Evolutionary conservation across 345 rosid genomes (phyloP), one percentile per base, ranked within the genome.

Genomic region (Hibiscus mutabilis): DNA sequence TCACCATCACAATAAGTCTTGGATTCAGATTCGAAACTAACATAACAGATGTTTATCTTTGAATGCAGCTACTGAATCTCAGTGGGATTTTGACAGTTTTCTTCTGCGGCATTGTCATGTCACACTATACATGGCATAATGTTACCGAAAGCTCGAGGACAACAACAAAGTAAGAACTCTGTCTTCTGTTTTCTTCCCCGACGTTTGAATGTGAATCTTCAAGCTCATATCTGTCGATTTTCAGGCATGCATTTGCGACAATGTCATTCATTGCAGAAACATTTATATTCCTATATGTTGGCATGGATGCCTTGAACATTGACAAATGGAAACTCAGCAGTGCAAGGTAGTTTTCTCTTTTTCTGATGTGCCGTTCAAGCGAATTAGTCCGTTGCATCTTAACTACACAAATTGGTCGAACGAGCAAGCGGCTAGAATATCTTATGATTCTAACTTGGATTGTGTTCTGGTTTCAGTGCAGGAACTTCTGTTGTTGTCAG

Each of bases 61-160:
- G 42, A 37, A 37, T 37, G 85, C 91, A 89, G 93, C 86, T 86
- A 51, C 19, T 84, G 73, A 80, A 51, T 73, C 89, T 89, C 60
- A 89, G 93, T 64, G 94, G 94, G 22, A 86, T 86, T 73, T 77
- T 89, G 76, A 86, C 94, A 40, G 70, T 89, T 68, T 89, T 89
- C 84, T 87, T 87, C 80, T 82, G 88, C 37, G 93, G 93, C 58
- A 84, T 89, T 58, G 79, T 86, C 62, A 85, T 86, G 89, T 86
- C 91, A 3, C 93, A 89, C 75, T 86, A 87, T 69, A 85, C 94
- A 13, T 89, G 94, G 94, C 94, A 89, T 73, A 89, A 86, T 1
- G 83, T 89, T 60, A 86, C 94, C 16, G 87, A 89, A 75, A 80
- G 88, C 78, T 89, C 94, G 42, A 72, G 88, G 69, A 68, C 83